Evolutionary conservation across 73 alveolate genomes (phyloP).

Genomic region (Tetrahymena elliotti): DNA sequence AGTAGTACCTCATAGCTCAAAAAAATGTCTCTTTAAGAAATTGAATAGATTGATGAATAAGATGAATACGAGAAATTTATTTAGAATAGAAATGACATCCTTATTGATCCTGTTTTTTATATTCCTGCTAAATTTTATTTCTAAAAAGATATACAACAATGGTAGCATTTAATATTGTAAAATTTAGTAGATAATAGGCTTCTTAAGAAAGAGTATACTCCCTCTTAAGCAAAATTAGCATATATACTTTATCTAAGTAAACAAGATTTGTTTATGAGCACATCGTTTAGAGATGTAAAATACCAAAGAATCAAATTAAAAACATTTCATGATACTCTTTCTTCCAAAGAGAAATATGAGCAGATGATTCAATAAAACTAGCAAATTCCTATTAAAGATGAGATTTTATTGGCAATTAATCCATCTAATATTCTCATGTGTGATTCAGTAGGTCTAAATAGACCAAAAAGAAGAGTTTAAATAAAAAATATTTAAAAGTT

Average conservation of each 20-base stretch:
- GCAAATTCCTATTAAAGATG: background rate
- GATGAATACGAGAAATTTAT: background rate
- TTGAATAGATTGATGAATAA: background rate
- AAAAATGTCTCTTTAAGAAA: background rate
- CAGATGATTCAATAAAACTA: background rate
- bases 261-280: background rate
- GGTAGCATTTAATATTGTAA: background rate
- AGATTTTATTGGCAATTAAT: background rate
- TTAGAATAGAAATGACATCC: background rate
- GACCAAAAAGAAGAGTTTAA: background rate
- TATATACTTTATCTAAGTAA: background rate
- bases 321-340: background rate
- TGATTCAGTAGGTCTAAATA: background rate
- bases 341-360: background rate
- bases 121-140: background rate
- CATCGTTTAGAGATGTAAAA: background rate
- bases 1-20: background rate
- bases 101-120: background rate
- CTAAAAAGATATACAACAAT: background rate
- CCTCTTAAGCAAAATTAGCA: background rate
- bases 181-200: background rate
- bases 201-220: background rate
- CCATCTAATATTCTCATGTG: background rate
- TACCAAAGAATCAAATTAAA: background rate
- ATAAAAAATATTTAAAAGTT: background rate